Conservation (phyloP, 371 early-diverging fungal species). For the Cokeromyces recurvatus region DNA sequence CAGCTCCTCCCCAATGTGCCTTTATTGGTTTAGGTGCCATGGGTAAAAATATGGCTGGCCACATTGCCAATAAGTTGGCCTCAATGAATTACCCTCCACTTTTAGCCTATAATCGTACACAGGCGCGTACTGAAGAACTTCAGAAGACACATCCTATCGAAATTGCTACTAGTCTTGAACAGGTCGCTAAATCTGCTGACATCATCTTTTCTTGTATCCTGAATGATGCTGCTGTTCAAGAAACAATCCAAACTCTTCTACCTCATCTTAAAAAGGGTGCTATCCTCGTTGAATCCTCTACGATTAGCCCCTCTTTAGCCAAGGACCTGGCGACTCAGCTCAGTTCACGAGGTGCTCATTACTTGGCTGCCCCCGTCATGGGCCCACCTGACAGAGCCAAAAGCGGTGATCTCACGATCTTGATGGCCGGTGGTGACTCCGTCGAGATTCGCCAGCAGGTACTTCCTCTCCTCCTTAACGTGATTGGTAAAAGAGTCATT, state of each 20-base stretch:
- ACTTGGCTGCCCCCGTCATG: constrained; percentile 37
- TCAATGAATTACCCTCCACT: constrained; percentile 23
- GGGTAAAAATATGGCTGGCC: constrained; percentile 45
- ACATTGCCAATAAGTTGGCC: constrained; percentile 22
- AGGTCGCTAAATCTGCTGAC: constrained; percentile 31
- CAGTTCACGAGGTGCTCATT: constrained; percentile 7
- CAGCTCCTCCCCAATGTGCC: constrained; percentile 24
- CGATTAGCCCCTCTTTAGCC: constrained; percentile 27
- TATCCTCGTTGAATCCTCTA: constrained; percentile 41
- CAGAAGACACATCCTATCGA: constrained; percentile 16
- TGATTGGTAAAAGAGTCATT: constrained; percentile 32
- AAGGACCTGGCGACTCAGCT: constrained; percentile 10
- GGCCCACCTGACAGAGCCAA: constrained; percentile 37
- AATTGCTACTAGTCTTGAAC: constrained; percentile 20
- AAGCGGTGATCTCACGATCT: constrained; percentile 21
- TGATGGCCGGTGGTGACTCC: constrained; percentile 25
- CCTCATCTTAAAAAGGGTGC: constrained; percentile 18
- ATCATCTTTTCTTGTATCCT: constrained; percentile 49
- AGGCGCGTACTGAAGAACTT: constrained; percentile 30
- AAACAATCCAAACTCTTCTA: constrained; percentile 20
- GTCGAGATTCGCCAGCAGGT: constrained; percentile 10
- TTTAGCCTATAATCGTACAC: constrained; percentile 50
- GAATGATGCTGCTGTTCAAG: constrained; percentile 42
- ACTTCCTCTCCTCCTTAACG: constrained; percentile 23
- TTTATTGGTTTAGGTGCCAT: constrained; percentile 56